These are phyloP conservation scores for Pichia cactophila DNA, from an alignment of 1,139 yeast species.

Conservation along the genomic window DNA sequence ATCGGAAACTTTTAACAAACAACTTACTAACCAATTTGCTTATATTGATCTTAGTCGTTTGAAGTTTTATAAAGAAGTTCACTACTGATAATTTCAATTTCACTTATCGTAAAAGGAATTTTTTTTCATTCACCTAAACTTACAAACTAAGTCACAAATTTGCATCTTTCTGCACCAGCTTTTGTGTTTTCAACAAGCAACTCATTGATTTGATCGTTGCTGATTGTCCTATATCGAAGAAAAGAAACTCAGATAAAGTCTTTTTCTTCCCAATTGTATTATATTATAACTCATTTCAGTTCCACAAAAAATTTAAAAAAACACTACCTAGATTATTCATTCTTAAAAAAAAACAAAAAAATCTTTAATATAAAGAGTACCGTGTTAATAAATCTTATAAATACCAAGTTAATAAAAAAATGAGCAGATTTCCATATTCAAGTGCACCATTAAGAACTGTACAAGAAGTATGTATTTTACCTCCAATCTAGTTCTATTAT, in stretches of 20 bases:
- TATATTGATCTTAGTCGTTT: background rate
- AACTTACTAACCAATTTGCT: background rate
- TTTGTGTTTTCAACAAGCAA: constrained; percentile 15
- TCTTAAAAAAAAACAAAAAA: background rate
- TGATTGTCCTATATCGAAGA: constrained; percentile 8
- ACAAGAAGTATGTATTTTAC: constrained; percentile 59
- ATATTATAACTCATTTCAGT: constrained; percentile 9
- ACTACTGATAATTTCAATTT: background rate
- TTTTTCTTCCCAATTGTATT: background rate
- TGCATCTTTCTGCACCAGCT: background rate
- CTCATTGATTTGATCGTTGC: constrained; percentile 28
- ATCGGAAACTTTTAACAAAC: background rate
- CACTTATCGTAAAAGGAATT: background rate
- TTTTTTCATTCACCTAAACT: too few species aligned
- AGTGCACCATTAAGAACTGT: constrained; percentile 96
- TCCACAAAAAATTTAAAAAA: background rate
- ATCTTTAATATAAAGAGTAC: background rate
- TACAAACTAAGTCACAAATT: background rate
- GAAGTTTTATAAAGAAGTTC: background rate
- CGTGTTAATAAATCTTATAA: background rate
- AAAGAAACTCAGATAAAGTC: background rate
- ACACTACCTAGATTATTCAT: background rate
- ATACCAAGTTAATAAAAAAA: constrained; percentile 5
- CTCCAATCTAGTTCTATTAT: background rate
- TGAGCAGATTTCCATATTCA: constrained; percentile 72